These are phyloP conservation scores for Silybum marianum DNA, from an alignment of 129 eudicot genomes.

Conservation along the genomic window DNA sequence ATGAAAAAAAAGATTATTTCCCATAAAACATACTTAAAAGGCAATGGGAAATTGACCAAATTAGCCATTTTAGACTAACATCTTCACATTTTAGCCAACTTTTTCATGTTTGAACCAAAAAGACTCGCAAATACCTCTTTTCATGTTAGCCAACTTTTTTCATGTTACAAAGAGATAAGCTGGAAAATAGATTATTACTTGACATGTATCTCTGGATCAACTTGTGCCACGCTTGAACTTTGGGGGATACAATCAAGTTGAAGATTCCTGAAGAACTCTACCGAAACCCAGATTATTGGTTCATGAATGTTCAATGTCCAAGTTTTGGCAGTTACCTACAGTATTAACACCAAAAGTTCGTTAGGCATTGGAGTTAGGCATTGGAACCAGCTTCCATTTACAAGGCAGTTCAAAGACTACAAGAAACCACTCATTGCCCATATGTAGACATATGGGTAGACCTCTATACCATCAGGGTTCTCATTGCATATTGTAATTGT, in stretches of 20 bases:
- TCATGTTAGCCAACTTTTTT: background rate
- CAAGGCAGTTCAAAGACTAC: slow-evolving; percentile 3
- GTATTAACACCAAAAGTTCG: slow-evolving; percentile 17
- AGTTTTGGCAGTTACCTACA: slow-evolving; percentile 75
- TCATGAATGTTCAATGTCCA: slow-evolving; percentile 96
- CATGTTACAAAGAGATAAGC: background rate
- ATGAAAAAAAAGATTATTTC: background rate
- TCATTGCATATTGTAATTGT: slow-evolving; percentile 76
- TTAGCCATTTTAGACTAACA: background rate
- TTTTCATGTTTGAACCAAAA: background rate
- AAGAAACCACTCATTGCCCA: slow-evolving; percentile 54
- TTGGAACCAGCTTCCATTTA: background rate
- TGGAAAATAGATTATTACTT: slow-evolving; percentile 57
- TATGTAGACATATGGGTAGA: slow-evolving; percentile 82
- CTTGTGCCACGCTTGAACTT: slow-evolving; percentile 70
- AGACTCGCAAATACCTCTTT: background rate
- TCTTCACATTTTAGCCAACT: background rate
- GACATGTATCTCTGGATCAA: slow-evolving; percentile 94
- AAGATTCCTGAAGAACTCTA: slow-evolving; percentile 75
- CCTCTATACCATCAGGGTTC: slow-evolving; percentile 78
- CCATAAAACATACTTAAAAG: background rate
- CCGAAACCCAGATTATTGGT: slow-evolving; percentile 91
- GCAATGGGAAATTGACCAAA: background rate
- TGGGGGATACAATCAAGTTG: slow-evolving; percentile 79
- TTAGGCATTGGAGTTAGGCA: slow-evolving; percentile 15